phyloP scores from a whole-genome alignment of 2,329 filamentous ascomycete genomes.

The Trichoderma endophyticum region DNA sequence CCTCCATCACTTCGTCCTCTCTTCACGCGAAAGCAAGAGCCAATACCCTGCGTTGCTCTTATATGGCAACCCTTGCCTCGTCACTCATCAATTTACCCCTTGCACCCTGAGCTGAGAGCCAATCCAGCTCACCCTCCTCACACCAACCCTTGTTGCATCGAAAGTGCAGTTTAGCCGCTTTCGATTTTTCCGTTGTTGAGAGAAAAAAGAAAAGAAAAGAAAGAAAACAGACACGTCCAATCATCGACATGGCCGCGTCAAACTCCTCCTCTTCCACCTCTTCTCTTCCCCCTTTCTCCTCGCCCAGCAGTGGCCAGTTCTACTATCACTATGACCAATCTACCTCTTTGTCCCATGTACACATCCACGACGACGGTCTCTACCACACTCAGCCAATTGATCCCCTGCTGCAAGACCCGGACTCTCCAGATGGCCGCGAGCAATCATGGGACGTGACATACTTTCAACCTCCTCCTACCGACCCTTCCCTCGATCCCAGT shows the following conservation, averaged over 20 bases:
- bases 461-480: neutral
- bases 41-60: neutral
- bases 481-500: neutral
- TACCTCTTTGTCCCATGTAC: neutral
- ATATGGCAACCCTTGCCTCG: neutral
- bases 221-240: neutral
- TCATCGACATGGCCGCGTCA: neutral
- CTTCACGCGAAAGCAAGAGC: neutral
- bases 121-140: neutral
- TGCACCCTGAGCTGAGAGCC: neutral
- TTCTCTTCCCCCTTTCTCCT: neutral
- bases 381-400: neutral
- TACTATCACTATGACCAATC: neutral
- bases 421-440: neutral
- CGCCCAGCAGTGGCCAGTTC: neutral
- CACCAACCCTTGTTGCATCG: neutral
- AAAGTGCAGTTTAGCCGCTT: neutral
- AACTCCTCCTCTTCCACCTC: neutral
- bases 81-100: neutral
- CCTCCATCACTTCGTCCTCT: neutral
- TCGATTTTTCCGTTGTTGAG: neutral
- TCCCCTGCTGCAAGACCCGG: neutral
- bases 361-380: neutral
- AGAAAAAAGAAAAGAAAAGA: neutral
- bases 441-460: neutral